Evolutionary conservation across 805 yeast genomes (phyloP).

Genomic region (Barnettozyma siamensis): DNA sequence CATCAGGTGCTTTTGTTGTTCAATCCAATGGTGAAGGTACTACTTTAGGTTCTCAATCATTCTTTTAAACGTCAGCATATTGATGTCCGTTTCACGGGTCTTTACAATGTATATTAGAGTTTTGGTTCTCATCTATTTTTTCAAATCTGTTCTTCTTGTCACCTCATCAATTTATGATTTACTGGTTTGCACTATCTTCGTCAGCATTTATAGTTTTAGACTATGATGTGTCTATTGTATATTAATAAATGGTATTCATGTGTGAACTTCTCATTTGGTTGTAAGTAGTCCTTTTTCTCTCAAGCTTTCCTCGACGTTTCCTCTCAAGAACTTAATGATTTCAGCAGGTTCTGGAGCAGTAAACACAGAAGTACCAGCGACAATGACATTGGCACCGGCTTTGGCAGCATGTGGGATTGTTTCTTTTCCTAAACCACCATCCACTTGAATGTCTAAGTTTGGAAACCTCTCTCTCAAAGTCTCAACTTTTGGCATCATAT

Average conservation of each 20-base stretch:
- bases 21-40: conserved; percentile 66
- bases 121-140: not conserved
- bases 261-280: not conserved
- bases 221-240: conserved; percentile 1
- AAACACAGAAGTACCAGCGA: conserved; percentile 94
- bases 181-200: too few species aligned
- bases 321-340: conserved; percentile 65
- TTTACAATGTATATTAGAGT: not conserved
- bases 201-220: too few species aligned
- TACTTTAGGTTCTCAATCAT: conserved; percentile 72
- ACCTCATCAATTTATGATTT: too few species aligned
- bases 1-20: conserved; percentile 39
- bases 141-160: too few species aligned
- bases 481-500: conserved; percentile 94
- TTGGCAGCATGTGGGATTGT: conserved; percentile 85
- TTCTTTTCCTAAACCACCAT: conserved; percentile 88
- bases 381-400: conserved; percentile 97
- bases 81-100: not conserved
- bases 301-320: conserved; percentile 49
- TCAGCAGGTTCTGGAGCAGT: conserved; percentile 74
- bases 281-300: conserved; percentile 36
- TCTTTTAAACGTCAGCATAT: conserved; percentile 26
- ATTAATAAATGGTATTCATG: not conserved
- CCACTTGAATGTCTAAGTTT: conserved; percentile 83
- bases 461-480: conserved; percentile 70